phyloP scores from a whole-genome alignment of 805 yeast species.

The Candida nonsorbophila region DNA sequence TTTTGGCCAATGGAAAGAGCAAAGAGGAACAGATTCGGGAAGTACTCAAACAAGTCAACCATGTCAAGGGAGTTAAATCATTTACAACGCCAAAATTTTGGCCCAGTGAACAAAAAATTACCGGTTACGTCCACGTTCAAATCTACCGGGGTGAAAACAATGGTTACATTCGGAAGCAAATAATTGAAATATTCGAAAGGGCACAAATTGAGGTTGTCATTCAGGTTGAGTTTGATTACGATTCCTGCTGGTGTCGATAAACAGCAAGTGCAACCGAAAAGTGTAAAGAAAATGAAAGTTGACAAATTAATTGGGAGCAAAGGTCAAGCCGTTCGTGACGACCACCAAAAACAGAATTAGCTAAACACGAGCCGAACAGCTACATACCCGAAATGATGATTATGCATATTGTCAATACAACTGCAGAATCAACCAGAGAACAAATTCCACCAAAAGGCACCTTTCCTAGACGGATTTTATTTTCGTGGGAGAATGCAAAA shows the following conservation, averaged over 20 bases:
- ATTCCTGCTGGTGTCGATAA: constrained; percentile 63
- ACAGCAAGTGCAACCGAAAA: background rate
- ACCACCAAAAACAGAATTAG: too few species aligned
- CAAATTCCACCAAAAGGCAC: too few species aligned
- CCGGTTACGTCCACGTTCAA: constrained; percentile 82
- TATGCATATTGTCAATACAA: too few species aligned
- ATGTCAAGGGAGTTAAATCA: constrained; percentile 74
- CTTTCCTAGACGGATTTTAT: too few species aligned
- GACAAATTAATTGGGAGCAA: too few species aligned
- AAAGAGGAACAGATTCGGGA: constrained; percentile 62
- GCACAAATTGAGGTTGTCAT: constrained; percentile 52
- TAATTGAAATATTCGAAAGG: constrained; percentile 47
- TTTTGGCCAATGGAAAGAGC: constrained; percentile 54
- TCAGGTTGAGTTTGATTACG: constrained; percentile 63
- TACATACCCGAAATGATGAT: too few species aligned
- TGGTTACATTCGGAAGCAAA: constrained; percentile 53
- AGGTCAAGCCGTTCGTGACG: too few species aligned
- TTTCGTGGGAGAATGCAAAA: too few species aligned
- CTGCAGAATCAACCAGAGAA: too few species aligned
- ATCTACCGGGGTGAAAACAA: constrained; percentile 61
- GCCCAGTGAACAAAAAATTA: constrained; percentile 41
- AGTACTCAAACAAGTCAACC: constrained; percentile 60
- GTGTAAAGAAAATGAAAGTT: too few species aligned
- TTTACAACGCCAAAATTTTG: constrained; percentile 90
- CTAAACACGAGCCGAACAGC: too few species aligned